Conservation (phyloP, 2,329 filamentous ascomycete species). For the Blumeria graminis region DNA sequence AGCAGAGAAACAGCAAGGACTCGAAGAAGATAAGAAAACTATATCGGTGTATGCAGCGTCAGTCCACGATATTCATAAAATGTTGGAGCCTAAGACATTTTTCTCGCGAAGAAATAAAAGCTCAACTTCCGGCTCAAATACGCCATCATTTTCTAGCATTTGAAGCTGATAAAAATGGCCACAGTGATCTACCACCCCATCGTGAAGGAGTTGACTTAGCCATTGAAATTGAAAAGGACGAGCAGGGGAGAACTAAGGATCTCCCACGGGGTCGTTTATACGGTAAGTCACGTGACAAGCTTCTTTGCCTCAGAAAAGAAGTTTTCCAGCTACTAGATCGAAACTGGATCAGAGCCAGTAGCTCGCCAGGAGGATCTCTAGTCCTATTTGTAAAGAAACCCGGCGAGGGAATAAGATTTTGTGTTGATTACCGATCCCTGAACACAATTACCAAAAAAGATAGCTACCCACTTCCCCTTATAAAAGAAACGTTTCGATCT, state of each 20-base stretch:
- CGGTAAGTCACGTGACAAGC: not conserved
- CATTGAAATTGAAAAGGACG: not conserved
- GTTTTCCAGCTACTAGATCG: not conserved
- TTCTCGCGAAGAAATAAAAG: not conserved
- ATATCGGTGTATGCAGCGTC: not conserved
- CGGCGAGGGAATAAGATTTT: not conserved
- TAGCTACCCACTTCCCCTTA: not conserved
- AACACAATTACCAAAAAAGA: not conserved
- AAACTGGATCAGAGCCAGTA: not conserved
- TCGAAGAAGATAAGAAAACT: not conserved
- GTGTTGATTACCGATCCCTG: not conserved
- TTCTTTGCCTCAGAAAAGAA: not conserved
- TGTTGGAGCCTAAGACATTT: not conserved
- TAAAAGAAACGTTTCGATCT: not conserved
- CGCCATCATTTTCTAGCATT: not conserved
- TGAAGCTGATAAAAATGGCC: not conserved
- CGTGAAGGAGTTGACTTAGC: not conserved
- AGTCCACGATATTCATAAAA: conserved; percentile 1
- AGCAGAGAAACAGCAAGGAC: not conserved
- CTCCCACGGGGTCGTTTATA: not conserved
- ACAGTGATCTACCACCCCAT: not conserved
- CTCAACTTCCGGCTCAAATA: not conserved
- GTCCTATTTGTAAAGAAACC: not conserved
- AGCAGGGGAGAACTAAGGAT: not conserved
- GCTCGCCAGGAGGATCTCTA: not conserved